Percentiles rank a stretch among this genome's conserved stretches.
Conservation (phyloP, 148 eudicot species). For the Rhododendron vialii region DNA sequence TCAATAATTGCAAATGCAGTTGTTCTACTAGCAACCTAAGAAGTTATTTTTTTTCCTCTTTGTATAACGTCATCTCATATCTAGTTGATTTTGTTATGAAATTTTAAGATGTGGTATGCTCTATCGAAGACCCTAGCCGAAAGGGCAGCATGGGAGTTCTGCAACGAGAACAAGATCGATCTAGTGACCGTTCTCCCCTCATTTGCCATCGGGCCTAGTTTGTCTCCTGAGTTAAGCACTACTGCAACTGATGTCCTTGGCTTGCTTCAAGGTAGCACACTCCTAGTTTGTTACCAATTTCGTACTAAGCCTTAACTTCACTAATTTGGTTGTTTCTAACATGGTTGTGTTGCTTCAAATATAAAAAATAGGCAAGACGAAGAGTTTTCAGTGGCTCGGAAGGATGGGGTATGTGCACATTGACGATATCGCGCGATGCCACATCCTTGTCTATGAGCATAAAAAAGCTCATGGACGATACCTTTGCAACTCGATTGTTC, state of each 20-base stretch:
- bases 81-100: neutral
- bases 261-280: slow-evolving; percentile 55
- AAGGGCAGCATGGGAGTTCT: slow-evolving; percentile 87
- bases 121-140: slow-evolving; percentile 83
- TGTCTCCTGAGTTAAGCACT: slow-evolving; percentile 56
- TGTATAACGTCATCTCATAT: neutral
- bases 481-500: slow-evolving; percentile 66
- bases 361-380: slow-evolving; percentile 45
- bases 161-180: slow-evolving; percentile 68
- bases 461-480: slow-evolving; percentile 69
- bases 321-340: neutral
- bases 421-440: slow-evolving; percentile 81
- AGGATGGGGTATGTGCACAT: slow-evolving; percentile 96
- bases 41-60: neutral
- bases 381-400: slow-evolving; percentile 66
- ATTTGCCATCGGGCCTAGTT: slow-evolving; percentile 75
- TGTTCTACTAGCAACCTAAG: neutral
- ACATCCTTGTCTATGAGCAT: slow-evolving; percentile 73
- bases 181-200: slow-evolving; percentile 79
- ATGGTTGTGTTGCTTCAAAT: neutral
- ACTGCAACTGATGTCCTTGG: slow-evolving; percentile 86
- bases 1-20: neutral
- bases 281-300: neutral
- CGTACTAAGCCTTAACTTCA: too few relatives aligned
- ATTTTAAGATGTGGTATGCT: slow-evolving; percentile 66